Conservation (phyloP, 1,139 yeast genomes). For the Hyphopichia fennica region DNA sequence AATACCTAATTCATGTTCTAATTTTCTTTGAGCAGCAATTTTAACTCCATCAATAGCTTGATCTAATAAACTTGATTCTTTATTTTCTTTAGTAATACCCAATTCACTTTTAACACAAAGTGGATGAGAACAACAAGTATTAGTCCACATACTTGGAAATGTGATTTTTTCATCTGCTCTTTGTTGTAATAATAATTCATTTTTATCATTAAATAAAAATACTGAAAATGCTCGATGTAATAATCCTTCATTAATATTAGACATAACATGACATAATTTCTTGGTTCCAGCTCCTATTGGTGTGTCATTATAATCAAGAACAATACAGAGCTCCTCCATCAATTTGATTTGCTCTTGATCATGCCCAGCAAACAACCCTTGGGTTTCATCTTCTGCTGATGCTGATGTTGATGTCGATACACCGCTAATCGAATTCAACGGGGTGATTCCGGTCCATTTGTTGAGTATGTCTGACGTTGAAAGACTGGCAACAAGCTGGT, state of each 20-base stretch:
- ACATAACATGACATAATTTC: slow-evolving; percentile 88
- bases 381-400: slow-evolving; percentile 22
- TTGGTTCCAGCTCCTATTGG: slow-evolving; percentile 95
- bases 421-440: slow-evolving; percentile 50
- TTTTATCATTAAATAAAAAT: slow-evolving; percentile 77
- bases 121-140: slow-evolving; percentile 98
- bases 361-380: slow-evolving; percentile 68
- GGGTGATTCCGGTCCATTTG: slow-evolving; percentile 65
- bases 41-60: slow-evolving; percentile 76
- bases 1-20: slow-evolving; percentile 92
- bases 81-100: slow-evolving; percentile 39
- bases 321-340: slow-evolving; percentile 97
- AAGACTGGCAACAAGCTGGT: slow-evolving; percentile 53
- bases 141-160: slow-evolving; percentile 96
- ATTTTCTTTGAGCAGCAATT: slow-evolving; percentile 87
- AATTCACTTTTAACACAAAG: slow-evolving; percentile 79
- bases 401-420: slow-evolving; percentile 39
- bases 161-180: slow-evolving; percentile 97
- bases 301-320: slow-evolving; percentile 79
- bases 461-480: slow-evolving; percentile 48
- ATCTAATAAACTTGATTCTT: slow-evolving; percentile 22
- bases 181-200: slow-evolving; percentile 81
- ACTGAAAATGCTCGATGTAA: slow-evolving; percentile 96
- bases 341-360: slow-evolving; percentile 91
- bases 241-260: slow-evolving; percentile 79